Percentiles rank a stretch among this genome's conserved stretches.
These are phyloP conservation scores for Batrachochytrium dendrobatidis DNA, from an alignment of 371 early-diverging fungal species.

Conservation along the genomic window DNA sequence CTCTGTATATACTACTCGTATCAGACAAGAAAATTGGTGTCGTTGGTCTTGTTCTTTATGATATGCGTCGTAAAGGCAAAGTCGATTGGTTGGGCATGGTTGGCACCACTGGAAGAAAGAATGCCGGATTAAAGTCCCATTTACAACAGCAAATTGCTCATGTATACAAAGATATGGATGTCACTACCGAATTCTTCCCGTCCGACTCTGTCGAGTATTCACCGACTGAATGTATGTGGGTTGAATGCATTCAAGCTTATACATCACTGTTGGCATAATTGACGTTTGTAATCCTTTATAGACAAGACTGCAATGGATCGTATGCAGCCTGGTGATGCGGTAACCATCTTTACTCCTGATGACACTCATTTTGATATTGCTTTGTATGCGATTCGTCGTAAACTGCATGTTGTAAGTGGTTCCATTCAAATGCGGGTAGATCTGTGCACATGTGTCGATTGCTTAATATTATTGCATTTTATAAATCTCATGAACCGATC, in stretches of 20 bases:
- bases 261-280: not conserved
- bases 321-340: constrained; percentile 36
- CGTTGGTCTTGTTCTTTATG: constrained; percentile 39
- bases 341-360: constrained; percentile 49
- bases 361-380: constrained; percentile 44
- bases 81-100: constrained; percentile 31
- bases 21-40: constrained; percentile 46
- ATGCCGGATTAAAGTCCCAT: constrained; percentile 27
- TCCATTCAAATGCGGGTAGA: not conserved
- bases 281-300: not conserved
- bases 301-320: constrained; percentile 42
- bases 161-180: constrained; percentile 30
- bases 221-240: not conserved
- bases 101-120: constrained; percentile 41
- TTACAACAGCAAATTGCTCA: constrained; percentile 25
- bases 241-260: not conserved
- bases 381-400: constrained; percentile 36
- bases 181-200: constrained; percentile 26
- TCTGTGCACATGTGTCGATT: not conserved
- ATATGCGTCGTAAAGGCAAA: constrained; percentile 37
- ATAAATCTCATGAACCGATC: constrained; percentile 1
- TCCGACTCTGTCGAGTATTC: constrained; percentile 18
- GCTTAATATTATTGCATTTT: not conserved
- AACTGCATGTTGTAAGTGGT: constrained; percentile 38
- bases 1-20: too few species aligned